Evolutionary conservation across 2,329 filamentous ascomycete species (phyloP), one percentile per base, ranked within the genome.

Genomic region (Ambrosiella beaveri): DNA sequence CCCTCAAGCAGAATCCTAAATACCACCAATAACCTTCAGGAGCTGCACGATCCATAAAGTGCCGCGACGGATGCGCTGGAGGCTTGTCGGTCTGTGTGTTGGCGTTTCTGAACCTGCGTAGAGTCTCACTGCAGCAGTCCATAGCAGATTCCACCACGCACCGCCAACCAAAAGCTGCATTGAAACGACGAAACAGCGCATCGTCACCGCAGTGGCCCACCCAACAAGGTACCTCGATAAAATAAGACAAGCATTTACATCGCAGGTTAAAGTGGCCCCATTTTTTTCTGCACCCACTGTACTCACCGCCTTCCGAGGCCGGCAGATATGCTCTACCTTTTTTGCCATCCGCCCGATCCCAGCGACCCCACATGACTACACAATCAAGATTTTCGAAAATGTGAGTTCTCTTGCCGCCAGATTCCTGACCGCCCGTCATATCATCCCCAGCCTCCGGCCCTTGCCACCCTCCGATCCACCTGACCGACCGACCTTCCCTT

Each of bases 281-380:
- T 19, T 49, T 51, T 51, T 51, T n/a, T 51, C 17, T 51, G n/a
- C 27, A 37, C n/a, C 19, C 53, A 44, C 12, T 13, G 17, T 54
- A 6, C 51, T 56, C 15, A 60, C 56, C 56, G 56, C 59, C 56
- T 56, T 45, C 56, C 38, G 6, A 1, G 15, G 19, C 13, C 35
- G 36, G 36, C 19, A 49, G 49, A 50, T 40, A 35, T 35, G 54
- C 41, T n/a, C 12, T 2, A 27, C 27, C 27, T 19, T 56, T 60
- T 60, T 56, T 58, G 59, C 59, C 59, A 7, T 56, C 15, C n/a
- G 5, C 36, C 38, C 36, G 38, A 56, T 44, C 41, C 49, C 27
- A 37, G 40, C 15, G n/a, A 44, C 59, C 59, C 59, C 59, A 60
- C 59, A 60, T 60, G 50, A 60, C 59, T 51, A 57, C 56, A 49